A percentile compares a stretch with the other conserved stretches of the same genome.
phyloP scores from a whole-genome alignment of 495 filamentous ascomycete genomes.

The Darksidea phi region DNA sequence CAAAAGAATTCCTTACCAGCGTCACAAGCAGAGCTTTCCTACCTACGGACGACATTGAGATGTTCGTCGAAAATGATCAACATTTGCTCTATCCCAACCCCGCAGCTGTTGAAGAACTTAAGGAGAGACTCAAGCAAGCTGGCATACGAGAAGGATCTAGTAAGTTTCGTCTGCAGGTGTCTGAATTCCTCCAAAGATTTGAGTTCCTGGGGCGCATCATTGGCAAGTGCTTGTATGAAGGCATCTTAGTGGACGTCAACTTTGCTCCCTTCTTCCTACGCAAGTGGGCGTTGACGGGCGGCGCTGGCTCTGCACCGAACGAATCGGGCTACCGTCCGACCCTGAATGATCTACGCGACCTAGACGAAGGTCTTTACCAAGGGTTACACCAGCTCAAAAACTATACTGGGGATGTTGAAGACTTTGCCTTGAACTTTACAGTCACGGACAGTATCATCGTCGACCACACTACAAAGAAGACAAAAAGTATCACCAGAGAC shows the following conservation, averaged over 20 bases:
- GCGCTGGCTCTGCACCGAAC: conserved; percentile 56
- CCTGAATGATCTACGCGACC: conserved; percentile 87
- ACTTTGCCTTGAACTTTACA: conserved; percentile 85
- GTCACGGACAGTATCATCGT: conserved; percentile 73
- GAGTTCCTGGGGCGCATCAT: conserved; percentile 92
- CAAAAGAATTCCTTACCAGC: conserved; percentile 94
- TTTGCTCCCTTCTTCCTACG: conserved; percentile 97
- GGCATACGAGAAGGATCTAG: conserved; percentile 53
- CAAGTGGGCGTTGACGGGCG: conserved; percentile 83
- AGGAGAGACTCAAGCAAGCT: conserved; percentile 55
- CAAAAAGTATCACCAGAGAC: conserved; percentile 64
- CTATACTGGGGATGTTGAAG: conserved; percentile 75
- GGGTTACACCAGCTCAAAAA: conserved; percentile 88
- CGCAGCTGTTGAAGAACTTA: conserved; percentile 69
- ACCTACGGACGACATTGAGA: conserved; percentile 47
- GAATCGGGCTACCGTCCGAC: conserved; percentile 79
- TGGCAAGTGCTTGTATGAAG: conserved; percentile 97
- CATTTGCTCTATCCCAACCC: conserved; percentile 91
- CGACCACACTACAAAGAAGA: conserved; percentile 42
- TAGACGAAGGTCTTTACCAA: conserved; percentile 91
- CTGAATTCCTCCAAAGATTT: conserved; percentile 68
- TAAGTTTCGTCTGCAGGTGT: conserved; percentile 58
- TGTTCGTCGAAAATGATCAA: conserved; percentile 85
- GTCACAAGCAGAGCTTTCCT: conserved; percentile 85
- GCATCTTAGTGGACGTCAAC: conserved; percentile 87